These are phyloP conservation scores for Fermentozyma sake DNA, from an alignment of 1,139 yeast species.

Conservation along the genomic window DNA sequence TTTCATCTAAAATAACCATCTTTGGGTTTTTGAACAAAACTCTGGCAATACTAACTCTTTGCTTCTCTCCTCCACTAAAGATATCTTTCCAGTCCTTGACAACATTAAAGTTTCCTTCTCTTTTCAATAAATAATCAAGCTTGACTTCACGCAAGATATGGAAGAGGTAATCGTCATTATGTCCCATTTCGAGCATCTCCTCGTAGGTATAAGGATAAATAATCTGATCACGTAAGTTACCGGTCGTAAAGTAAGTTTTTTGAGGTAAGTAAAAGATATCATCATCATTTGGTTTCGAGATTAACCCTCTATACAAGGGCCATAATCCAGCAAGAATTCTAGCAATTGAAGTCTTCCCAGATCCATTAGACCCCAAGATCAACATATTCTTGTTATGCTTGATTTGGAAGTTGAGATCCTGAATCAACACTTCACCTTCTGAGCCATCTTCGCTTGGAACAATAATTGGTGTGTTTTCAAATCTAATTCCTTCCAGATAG, in stretches of 20 bases:
- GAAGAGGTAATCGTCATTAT: constrained; percentile 64
- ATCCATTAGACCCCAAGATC: constrained; percentile 82
- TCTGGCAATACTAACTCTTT: constrained; percentile 86
- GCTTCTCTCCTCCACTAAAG: constrained; percentile 93
- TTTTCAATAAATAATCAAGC: constrained; percentile 66
- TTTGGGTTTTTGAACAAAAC: constrained; percentile 76
- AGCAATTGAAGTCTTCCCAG: constrained; percentile 86
- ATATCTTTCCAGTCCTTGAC: constrained; percentile 85
- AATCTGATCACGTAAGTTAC: constrained; percentile 82
- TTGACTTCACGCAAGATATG: constrained; percentile 72
- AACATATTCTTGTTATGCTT: constrained; percentile 67
- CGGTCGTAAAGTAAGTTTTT: constrained; percentile 71
- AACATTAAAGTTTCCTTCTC: constrained; percentile 60
- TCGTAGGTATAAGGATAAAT: constrained; percentile 79
- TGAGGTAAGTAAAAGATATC: constrained; percentile 80
- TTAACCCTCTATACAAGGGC: constrained; percentile 83
- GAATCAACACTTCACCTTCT: constrained; percentile 50
- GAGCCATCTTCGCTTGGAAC: constrained; percentile 66
- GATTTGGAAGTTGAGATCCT: constrained; percentile 58
- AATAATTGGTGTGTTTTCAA: constrained; percentile 78
- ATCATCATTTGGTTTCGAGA: constrained; percentile 73
- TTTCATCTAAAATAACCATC: constrained; percentile 85
- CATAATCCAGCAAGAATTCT: constrained; percentile 84
- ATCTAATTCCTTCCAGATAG: constrained; percentile 67
- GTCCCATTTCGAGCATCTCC: constrained; percentile 73